Evolutionary conservation across 345 rosid species (phyloP).

Genomic region (Syzygium oleosum): DNA sequence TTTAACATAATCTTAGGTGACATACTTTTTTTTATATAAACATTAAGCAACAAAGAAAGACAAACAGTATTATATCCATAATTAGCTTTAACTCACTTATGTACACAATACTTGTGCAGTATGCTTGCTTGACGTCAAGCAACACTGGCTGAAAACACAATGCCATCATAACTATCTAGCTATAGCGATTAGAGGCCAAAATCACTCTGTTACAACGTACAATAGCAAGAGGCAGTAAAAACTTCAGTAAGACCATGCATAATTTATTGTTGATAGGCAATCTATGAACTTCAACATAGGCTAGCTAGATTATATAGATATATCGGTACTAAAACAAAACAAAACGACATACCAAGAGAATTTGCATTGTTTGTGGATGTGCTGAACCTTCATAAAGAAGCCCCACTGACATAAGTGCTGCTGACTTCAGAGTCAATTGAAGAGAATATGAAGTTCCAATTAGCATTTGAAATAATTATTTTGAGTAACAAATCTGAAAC

Average conservation of each 20-base stretch:
- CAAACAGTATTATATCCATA: neutral
- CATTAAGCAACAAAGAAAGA: neutral
- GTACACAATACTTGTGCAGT: neutral
- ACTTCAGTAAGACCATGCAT: neutral
- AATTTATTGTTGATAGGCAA: neutral
- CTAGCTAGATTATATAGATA: neutral
- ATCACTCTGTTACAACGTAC: neutral
- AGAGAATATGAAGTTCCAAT: neutral
- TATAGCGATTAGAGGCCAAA: neutral
- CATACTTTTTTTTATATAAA: neutral
- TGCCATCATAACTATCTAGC: neutral
- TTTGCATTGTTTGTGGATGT: conserved; percentile 82
- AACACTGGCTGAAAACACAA: neutral
- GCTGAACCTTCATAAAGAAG: conserved; percentile 95
- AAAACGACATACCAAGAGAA: conserved; percentile 52
- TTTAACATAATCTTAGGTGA: neutral
- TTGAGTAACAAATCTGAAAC: neutral
- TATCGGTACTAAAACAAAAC: neutral
- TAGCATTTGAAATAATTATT: neutral
- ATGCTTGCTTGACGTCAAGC: neutral
- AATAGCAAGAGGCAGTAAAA: neutral
- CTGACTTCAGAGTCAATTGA: conserved; percentile 53
- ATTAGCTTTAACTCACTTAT: neutral
- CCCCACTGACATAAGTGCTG: conserved; percentile 87
- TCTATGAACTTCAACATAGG: neutral